Base-by-base conservation (phyloP, 1,139 yeast genomes). In the Pichia terricola region DNA sequence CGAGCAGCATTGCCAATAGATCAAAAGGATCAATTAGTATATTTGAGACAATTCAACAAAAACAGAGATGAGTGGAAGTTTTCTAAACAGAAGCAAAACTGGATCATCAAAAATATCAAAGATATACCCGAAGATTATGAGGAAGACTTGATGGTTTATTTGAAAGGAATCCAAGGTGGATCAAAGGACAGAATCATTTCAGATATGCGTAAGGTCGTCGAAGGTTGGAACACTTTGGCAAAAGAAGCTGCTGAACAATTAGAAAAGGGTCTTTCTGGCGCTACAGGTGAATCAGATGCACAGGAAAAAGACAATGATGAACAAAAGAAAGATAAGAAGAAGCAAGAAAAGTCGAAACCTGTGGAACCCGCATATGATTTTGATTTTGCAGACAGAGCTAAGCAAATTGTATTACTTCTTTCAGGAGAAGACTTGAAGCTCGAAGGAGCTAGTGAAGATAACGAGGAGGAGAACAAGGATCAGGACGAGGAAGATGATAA, bases 31-130 rank as follows among this genome's bases (percentile, higher is more conserved):
- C 96, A 88, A 60, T 67, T 85, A 42, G 77, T 72, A 1, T 89
- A 89, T 57, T 65, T 89, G 53, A 73, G 79, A 46, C 86, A 78
- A 45, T 89, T 76, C 56, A 66, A 68, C 27, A 68, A 72, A 8
- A 87, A 81, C 53, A 70, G 68, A 47, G 73, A 66, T 0, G 70
- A 73, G 49, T 89, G 97, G 97, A 89, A 88, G 65, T 89, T 89
- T 60, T 83, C 94, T 47, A 89, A 89, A 58, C 95, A 85, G 66
- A 88, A 89, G 54, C 97, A 89, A 61, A 88, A 87, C 59, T 89
- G 96, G 96, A 71, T 89, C 42, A 64, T 88, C 50, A 82, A 81
- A 57, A 81, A 87, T 62, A 65, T 85, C 40, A 72, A 70, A 49
- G 53, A 59, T 34, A 72, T 81, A 22, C 84, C 81, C 1, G 69